phyloP scores from a whole-genome alignment of 176 grass and related monocot genomes.

The Dendrocalamus sinicus region DNA sequence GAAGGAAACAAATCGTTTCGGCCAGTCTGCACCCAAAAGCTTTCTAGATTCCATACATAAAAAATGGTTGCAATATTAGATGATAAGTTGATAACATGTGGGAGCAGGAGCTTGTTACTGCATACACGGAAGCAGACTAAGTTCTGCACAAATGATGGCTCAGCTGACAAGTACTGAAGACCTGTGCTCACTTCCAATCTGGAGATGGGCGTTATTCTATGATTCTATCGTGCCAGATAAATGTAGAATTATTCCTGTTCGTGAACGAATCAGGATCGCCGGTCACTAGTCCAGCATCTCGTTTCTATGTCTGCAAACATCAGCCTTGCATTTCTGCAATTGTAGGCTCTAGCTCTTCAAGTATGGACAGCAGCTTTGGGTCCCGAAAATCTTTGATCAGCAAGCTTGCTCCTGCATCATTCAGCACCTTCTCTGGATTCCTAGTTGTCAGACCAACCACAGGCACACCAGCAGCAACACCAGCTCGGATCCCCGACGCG shows the following conservation, averaged over 20 bases:
- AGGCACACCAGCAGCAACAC: constrained; percentile 70
- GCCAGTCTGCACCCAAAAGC: not conserved
- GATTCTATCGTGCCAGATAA: not conserved
- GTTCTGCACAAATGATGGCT: not conserved
- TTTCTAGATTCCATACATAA: not conserved
- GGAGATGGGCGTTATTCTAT: not conserved
- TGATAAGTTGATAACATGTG: no score
- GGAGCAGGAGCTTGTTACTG: not conserved
- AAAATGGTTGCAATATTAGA: not conserved
- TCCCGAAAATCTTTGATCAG: constrained; percentile 67
- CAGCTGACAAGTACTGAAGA: not conserved
- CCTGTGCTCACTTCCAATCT: not conserved
- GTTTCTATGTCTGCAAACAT: not conserved
- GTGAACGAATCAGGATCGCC: not conserved
- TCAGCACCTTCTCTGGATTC: constrained; percentile 69
- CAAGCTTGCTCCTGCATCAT: constrained; percentile 68
- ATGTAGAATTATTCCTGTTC: not conserved
- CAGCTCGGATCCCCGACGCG: constrained; percentile 69
- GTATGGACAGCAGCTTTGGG: constrained; percentile 47
- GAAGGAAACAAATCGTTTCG: not conserved
- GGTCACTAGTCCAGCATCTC: not conserved
- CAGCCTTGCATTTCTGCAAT: constrained; percentile 33
- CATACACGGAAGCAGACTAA: not conserved
- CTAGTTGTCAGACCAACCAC: constrained; percentile 67
- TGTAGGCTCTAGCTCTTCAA: constrained; percentile 49